Evolutionary conservation across 257 asterid species (phyloP), one percentile per base, ranked within the genome.

Genomic region (Lavandula angustifolia): DNA sequence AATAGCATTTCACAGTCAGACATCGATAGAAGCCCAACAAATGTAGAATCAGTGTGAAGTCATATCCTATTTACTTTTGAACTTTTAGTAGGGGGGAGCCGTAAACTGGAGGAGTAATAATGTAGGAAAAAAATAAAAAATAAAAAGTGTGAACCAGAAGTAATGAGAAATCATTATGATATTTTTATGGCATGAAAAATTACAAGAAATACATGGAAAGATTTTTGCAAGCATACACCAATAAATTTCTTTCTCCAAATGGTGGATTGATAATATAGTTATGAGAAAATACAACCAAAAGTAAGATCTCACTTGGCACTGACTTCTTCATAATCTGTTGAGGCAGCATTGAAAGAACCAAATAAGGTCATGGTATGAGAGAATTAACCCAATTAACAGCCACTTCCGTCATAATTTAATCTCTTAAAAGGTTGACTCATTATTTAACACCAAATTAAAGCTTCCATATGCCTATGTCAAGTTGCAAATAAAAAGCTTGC

Each of bases 121-220:
- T 12, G 7, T 17, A 44, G 50, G 3, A 44, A n/a, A 37, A 48
- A 47, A n/a, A n/a, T n/a, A n/a, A n/a, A n/a, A n/a, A n/a, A n/a
- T n/a, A n/a, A n/a, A 27, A n/a, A 17, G 27, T 60, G 50, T 18
- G 4, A 46, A 54, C 38, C 38, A n/a, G 55, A 58, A 3, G 12
- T 40, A 44, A 12, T 44, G 18, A n/a, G 50, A 44, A 44, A 44
- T 33, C 51, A 64, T 57, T 29, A 7, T 37, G 10, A 46, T 68
- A 47, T 61, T 5, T 5, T 58, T 54, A 32, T 48, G 14, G 68
- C 51, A 50, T 48, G 52, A 9, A 32, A 12, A 64, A 62, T 4
- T 8, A 13, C 17, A 54, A 14, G 51, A 67, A 54, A 51, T 46
- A 65, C 40, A 72, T 44, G 55, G 18, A 33, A 61, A 73, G 17